phyloP scores from a whole-genome alignment of 225 moss, liverwort and hornwort genomes.

The Climacium dendroides region DNA sequence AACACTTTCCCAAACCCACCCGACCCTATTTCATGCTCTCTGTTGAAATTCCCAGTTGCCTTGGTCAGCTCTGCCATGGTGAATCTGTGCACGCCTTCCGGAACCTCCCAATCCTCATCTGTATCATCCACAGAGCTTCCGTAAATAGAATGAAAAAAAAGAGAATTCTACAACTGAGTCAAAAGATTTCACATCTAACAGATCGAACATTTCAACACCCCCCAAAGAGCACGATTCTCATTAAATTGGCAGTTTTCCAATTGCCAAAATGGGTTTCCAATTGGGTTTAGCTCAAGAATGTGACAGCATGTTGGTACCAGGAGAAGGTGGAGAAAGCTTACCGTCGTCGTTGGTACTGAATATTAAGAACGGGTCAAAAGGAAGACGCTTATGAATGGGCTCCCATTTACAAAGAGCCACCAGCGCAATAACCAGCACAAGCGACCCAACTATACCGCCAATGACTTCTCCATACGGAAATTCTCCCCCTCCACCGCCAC shows the following conservation, averaged over 20 bases:
- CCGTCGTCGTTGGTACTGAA: slow-evolving; percentile 7
- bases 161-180: neutral
- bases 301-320: neutral
- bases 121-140: neutral
- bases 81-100: slow-evolving; percentile 43
- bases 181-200: neutral
- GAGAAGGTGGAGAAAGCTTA: neutral
- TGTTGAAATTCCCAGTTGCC: slow-evolving; percentile 31
- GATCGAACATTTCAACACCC: neutral
- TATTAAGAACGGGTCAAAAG: slow-evolving; percentile 31
- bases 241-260: neutral
- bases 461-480: slow-evolving; percentile 25
- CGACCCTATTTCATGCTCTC: slow-evolving; percentile 28
- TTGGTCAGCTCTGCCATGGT: slow-evolving; percentile 29
- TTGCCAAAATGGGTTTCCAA: neutral
- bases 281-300: too few species aligned
- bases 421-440: slow-evolving; percentile 7
- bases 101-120: slow-evolving; percentile 39
- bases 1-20: slow-evolving; percentile 57
- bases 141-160: neutral
- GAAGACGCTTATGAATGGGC: slow-evolving; percentile 34
- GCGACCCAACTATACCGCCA: slow-evolving; percentile 24
- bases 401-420: slow-evolving; percentile 41
- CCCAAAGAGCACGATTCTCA: too few species aligned
- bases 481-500: neutral